These are phyloP conservation scores for Fragaria vesca DNA, from an alignment of 306 rosid genomes.

Conservation along the genomic window DNA sequence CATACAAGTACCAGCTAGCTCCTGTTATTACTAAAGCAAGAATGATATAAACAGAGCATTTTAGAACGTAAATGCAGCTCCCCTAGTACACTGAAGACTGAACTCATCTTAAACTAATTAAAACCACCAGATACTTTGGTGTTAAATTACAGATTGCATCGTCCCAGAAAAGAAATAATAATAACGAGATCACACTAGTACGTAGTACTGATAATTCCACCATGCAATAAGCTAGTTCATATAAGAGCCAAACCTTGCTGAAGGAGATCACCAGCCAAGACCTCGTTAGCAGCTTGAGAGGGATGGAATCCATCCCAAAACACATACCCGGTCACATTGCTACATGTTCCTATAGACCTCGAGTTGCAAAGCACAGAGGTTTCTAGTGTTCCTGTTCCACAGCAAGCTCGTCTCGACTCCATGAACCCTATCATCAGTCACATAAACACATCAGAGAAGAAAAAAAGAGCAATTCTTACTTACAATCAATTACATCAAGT, in stretches of 20 bases:
- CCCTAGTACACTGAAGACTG: not conserved
- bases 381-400: conserved; percentile 64
- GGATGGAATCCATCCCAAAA: conserved; percentile 77
- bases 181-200: not conserved
- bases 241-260: conserved; percentile 46
- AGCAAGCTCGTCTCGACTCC: conserved; percentile 57
- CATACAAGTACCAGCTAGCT: too few species aligned
- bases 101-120: not conserved
- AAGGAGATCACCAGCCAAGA: conserved; percentile 49
- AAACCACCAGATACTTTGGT: not conserved
- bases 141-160: not conserved
- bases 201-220: not conserved
- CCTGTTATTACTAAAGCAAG: not conserved
- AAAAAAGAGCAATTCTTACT: not conserved
- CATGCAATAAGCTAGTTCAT: conserved; percentile 4
- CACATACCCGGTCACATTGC: conserved; percentile 51
- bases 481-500: not conserved
- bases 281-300: conserved; percentile 53
- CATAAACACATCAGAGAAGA: not conserved
- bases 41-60: not conserved
- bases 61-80: not conserved
- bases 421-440: conserved; percentile 38
- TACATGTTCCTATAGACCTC: conserved; percentile 50
- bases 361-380: conserved; percentile 59
- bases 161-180: not conserved